Conservation (phyloP, 148 eudicot genomes). For the Dysphania ambrosioides region DNA sequence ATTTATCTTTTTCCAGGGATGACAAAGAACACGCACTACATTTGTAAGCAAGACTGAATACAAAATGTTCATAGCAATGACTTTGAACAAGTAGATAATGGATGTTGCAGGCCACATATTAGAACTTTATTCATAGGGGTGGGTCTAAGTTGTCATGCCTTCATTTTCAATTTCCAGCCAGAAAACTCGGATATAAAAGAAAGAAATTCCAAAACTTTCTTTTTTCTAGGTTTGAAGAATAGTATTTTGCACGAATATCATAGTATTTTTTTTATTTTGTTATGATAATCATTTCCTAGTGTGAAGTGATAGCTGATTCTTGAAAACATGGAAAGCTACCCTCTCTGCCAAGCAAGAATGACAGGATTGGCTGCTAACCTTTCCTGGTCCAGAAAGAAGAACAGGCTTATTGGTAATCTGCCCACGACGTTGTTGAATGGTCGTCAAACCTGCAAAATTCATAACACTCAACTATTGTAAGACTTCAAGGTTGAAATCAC, state of each 20-base stretch:
- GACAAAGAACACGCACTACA: not conserved
- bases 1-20: not conserved
- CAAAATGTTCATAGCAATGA: not conserved
- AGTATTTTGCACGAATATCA: not conserved
- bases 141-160: not conserved
- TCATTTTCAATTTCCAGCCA: not conserved
- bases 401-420: conserved; percentile 72
- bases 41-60: not conserved
- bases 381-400: conserved; percentile 95
- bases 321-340: not conserved
- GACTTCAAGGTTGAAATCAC: not conserved
- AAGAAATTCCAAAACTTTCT: not conserved
- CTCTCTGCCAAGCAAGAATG: not conserved
- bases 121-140: no score
- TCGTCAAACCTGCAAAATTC: conserved; percentile 60
- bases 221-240: not conserved
- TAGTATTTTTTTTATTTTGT: no score
- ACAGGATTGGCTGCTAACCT: conserved; percentile 43
- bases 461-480: conserved; percentile 7
- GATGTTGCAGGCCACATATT: not conserved
- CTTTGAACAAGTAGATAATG: not conserved
- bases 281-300: not conserved
- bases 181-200: no score
- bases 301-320: not conserved
- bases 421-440: conserved; percentile 85